Evolutionary conservation across 768 basidiomycete genomes (phyloP).

Genomic region (Panaeolus cyanescens): DNA sequence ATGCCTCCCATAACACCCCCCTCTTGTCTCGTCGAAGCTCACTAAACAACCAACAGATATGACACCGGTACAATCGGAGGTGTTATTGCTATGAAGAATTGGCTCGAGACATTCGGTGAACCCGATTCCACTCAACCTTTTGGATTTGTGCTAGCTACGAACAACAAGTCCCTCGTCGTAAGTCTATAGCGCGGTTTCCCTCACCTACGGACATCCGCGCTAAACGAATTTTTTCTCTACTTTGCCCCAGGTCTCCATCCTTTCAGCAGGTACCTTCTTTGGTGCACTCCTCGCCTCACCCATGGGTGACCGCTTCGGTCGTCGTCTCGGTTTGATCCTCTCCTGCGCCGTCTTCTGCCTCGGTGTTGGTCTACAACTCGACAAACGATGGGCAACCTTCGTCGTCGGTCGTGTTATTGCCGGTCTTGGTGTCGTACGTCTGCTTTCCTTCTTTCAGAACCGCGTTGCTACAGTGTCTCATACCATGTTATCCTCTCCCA

Average conservation of each 20-base stretch:
- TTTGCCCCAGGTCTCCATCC: constrained; percentile 57
- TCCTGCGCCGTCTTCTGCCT: constrained; percentile 61
- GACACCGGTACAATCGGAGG: constrained; percentile 85
- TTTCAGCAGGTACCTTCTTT: constrained; percentile 86
- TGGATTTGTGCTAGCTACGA: constrained; percentile 42
- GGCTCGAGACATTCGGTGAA: constrained; percentile 51
- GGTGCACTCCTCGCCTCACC: constrained; percentile 56
- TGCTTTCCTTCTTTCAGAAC: not conserved
- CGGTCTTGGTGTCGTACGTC: constrained; percentile 63
- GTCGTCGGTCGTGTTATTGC: constrained; percentile 50
- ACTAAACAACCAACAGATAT: constrained; percentile 35
- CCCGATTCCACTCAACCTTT: constrained; percentile 14
- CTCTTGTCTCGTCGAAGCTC: not conserved
- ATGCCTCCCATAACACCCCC: constrained; percentile 5
- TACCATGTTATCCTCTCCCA: not conserved
- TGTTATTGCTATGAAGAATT: constrained; percentile 63
- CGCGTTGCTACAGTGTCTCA: not conserved
- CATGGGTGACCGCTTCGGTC: constrained; percentile 44
- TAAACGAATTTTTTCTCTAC: not conserved
- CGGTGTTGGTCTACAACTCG: constrained; percentile 68
- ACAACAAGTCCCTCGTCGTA: constrained; percentile 42
- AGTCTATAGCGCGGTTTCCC: not conserved
- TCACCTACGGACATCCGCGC: not conserved
- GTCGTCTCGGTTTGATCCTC: constrained; percentile 58
- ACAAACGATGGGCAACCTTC: constrained; percentile 31